Evolutionary conservation across 345 rosid genomes (phyloP).

Genomic region (Sonneratia alba): DNA sequence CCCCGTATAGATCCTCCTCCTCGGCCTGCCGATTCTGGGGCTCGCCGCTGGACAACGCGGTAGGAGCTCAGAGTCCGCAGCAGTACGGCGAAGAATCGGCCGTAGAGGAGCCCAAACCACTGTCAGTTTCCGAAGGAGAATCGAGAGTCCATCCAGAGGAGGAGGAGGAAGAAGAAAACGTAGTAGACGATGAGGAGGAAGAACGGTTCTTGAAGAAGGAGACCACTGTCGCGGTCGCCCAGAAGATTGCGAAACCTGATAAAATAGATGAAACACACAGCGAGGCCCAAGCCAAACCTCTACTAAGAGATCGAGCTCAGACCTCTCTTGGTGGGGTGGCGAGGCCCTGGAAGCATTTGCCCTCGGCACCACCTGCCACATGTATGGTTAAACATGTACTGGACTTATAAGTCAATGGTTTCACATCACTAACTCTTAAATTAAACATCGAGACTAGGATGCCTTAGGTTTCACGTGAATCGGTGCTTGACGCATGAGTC

Average conservation of each 20-base stretch:
- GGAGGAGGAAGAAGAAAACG: conserved; percentile 9
- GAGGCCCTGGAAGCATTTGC: no score
- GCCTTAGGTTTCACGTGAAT: no score
- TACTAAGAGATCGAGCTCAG: no score
- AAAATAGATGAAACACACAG: conserved; percentile 9
- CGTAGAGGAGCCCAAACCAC: conserved; percentile 1
- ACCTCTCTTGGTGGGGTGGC: no score
- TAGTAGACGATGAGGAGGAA: not conserved
- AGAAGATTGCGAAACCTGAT: conserved; percentile 7
- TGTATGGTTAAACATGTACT: no score
- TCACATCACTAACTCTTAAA: no score
- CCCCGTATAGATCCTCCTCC: conserved; percentile 76
- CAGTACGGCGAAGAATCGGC: not conserved
- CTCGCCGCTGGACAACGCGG: conserved; percentile 27
- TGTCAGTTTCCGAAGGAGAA: conserved; percentile 20
- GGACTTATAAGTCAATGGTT: no score
- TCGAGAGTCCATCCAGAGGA: conserved; percentile 9
- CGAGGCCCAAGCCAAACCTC: conserved; percentile 6
- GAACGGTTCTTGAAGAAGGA: conserved; percentile 6
- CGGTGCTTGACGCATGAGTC: no score
- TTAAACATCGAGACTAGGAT: no score
- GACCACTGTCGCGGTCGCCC: not conserved
- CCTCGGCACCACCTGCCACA: no score
- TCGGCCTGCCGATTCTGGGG: conserved; percentile 75
- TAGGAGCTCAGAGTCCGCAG: not conserved